These are phyloP conservation scores for Colletotrichum phormii DNA, from an alignment of 2,329 filamentous ascomycete species.

Conservation along the genomic window DNA sequence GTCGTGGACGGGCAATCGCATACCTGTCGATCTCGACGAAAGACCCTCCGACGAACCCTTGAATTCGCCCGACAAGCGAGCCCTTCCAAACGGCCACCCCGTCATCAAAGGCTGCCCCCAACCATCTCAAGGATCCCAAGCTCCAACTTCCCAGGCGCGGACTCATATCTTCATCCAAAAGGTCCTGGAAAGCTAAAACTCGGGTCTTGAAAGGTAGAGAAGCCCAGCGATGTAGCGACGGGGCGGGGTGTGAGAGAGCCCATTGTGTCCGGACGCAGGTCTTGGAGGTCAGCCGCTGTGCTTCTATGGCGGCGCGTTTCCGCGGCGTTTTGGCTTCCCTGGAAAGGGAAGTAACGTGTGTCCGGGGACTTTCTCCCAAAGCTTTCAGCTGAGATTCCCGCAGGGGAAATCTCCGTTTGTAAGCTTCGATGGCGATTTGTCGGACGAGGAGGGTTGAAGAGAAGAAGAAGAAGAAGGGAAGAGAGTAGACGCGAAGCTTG, in stretches of 20 bases:
- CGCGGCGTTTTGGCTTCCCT: conserved; percentile 66
- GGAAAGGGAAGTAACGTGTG: conserved; percentile 62
- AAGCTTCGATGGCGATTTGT: conserved; percentile 99
- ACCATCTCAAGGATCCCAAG: conserved; percentile 30
- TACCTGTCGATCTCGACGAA: conserved; percentile 98
- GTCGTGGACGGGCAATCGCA: conserved; percentile 86
- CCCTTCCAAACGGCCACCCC: conserved; percentile 41
- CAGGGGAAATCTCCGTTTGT: conserved; percentile 78
- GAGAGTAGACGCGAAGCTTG: conserved; percentile 25
- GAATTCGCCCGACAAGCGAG: conserved; percentile 42
- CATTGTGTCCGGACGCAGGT: conserved; percentile 61
- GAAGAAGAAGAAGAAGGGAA: conserved; percentile 54
- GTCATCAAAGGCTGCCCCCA: conserved; percentile 41
- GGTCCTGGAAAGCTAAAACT: conserved; percentile 53
- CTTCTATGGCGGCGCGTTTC: conserved; percentile 99
- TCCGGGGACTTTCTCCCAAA: conserved; percentile 99
- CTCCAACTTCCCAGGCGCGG: conserved; percentile 61
- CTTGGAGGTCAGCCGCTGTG: conserved; percentile 88
- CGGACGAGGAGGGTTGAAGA: conserved; percentile 87
- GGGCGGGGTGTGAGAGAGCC: conserved; percentile 49
- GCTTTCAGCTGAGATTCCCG: conserved; percentile 57
- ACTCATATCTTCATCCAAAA: conserved; percentile 91
- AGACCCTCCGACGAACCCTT: conserved; percentile 64
- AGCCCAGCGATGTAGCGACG: conserved; percentile 58
- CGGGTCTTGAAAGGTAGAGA: conserved; percentile 33